Percentiles rank a stretch among this genome's conserved stretches.
These are phyloP conservation scores for Zymoseptoria passerinii DNA, from an alignment of 2,329 filamentous ascomycete genomes.

Conservation along the genomic window DNA sequence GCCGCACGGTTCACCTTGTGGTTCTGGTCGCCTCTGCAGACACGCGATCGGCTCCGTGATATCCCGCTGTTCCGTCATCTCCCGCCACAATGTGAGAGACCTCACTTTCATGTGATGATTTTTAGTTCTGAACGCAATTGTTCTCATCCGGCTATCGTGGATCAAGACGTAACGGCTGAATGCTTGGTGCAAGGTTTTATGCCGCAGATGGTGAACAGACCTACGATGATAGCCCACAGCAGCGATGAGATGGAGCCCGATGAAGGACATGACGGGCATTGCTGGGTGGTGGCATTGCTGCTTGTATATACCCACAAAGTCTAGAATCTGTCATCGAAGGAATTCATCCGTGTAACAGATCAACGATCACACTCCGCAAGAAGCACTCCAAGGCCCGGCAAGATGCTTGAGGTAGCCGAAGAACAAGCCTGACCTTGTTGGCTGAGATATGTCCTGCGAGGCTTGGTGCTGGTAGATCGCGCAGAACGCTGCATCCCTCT, in stretches of 20 bases:
- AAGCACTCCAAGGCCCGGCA: not conserved
- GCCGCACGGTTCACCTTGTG: not conserved
- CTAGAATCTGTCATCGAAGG: not conserved
- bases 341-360: not conserved
- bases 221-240: not conserved
- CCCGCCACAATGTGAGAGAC: not conserved
- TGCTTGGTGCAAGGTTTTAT: not conserved
- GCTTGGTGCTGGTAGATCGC: not conserved
- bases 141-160: not conserved
- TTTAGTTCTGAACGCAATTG: not conserved
- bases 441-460: not conserved
- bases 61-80: not conserved
- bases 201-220: not conserved
- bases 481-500: too few relatives aligned
- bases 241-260: not conserved
- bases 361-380: not conserved
- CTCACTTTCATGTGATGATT: not conserved
- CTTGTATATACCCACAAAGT: not conserved
- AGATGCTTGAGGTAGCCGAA: too few relatives aligned
- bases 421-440: not conserved
- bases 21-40: not conserved
- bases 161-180: not conserved
- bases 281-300: not conserved
- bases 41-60: not conserved
- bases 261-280: not conserved